Conservation (phyloP, 2,329 filamentous ascomycete species). For the Cladosporium sp. region DNA sequence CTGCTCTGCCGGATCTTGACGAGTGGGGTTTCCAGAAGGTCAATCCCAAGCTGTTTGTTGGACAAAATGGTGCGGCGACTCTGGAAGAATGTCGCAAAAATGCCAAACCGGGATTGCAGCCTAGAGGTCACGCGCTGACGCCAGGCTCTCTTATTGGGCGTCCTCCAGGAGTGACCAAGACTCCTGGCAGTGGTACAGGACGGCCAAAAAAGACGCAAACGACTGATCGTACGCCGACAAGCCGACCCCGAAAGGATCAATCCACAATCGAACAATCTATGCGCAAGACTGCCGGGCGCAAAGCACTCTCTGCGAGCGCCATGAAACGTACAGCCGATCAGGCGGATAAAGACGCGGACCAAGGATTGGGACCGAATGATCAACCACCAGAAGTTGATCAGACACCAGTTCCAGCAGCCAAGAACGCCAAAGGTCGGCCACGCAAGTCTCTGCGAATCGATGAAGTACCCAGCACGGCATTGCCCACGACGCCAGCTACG, state of each 20-base stretch:
- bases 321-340: slow-evolving; percentile 5
- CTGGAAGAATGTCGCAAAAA: slow-evolving; percentile 41
- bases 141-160: not conserved
- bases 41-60: slow-evolving; percentile 36
- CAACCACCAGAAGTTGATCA: not conserved
- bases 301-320: not conserved
- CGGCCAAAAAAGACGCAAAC: not conserved
- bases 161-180: not conserved
- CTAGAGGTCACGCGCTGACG: not conserved
- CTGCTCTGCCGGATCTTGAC: slow-evolving; percentile 39
- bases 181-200: not conserved
- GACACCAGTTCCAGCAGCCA: not conserved
- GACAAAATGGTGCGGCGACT: slow-evolving; percentile 45
- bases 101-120: slow-evolving; percentile 7
- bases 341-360: not conserved
- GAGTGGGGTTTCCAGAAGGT: slow-evolving; percentile 50
- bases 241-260: not conserved
- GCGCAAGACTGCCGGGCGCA: not conserved
- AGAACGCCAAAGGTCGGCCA: not conserved
- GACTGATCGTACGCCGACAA: not conserved
- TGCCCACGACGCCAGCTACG: not conserved
- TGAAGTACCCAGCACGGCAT: not conserved
- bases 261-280: not conserved
- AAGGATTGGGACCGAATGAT: not conserved
- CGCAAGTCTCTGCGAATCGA: not conserved